Evolutionary conservation across 306 rosid species (phyloP), one percentile per base, ranked within the genome.

Genomic region (Quercus ilex): DNA sequence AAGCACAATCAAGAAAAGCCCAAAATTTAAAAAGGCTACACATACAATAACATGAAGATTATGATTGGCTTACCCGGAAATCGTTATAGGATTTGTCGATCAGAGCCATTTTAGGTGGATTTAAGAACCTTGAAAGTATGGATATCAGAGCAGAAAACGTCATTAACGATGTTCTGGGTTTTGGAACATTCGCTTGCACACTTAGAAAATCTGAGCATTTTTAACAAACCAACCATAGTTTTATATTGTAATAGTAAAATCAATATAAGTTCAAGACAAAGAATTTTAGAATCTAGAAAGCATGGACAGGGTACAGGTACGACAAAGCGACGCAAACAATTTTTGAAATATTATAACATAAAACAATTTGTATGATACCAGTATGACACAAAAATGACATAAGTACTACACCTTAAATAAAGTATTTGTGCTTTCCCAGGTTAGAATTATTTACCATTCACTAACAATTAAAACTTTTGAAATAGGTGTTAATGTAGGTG

Each of bases 141-240:
- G 78, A 55, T 41, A 92, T 70, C n/a, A 92, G 53, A 71, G 68
- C 13, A 19, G 88, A 81, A 82, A 88, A 84, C 17, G 38, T 72
- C 79, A 84, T 31, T 81, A 82, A 79, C 6, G 82, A 75, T 4
- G 86, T 26, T 35, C 57, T 21, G 5, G 83, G 85, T 52, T 5
- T 31, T 52, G 23, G 23, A 46, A 52, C 21, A 77, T n/a, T 75
- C 49, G 79, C 83, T 28, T 63, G 72, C 7, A 64, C 64, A 35
- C 75, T 73, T 74, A 14, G 74, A 69, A 82, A 64, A 75, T 46
- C 92, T 92, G 89, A 55, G 69, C 73, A 68, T 77, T 67, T 49
- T 62, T 4, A 69, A 35, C 21, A 11, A 63, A 25, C 28, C 20
- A 51, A 20, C n/a, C 0, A 3, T 18, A 41, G 12, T 41, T 41